Percentiles rank a stretch among this genome's conserved stretches.
Evolutionary conservation across 495 filamentous ascomycete genomes (phyloP).

Genomic region (Bombardia bombarda): DNA sequence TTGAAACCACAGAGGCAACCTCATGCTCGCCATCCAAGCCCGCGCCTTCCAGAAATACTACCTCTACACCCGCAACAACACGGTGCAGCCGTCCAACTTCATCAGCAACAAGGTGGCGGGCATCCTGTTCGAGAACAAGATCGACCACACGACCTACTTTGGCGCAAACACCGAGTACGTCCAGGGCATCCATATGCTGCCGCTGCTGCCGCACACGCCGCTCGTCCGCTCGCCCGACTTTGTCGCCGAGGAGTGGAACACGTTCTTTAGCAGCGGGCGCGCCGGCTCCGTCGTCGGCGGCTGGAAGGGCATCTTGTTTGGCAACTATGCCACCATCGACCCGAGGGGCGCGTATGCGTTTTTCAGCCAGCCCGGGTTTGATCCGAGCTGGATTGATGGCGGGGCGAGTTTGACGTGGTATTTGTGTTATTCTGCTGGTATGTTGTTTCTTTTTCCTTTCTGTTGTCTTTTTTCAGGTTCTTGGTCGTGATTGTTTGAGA

Average conservation of each 20-base stretch:
- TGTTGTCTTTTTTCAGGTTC: neutral
- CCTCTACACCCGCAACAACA: slow-evolving; percentile 61
- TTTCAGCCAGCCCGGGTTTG: slow-evolving; percentile 59
- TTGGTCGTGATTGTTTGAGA: no score
- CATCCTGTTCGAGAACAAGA: slow-evolving; percentile 95
- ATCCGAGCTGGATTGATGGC: slow-evolving; percentile 70
- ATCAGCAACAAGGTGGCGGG: slow-evolving; percentile 81
- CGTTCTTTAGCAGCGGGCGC: slow-evolving; percentile 58
- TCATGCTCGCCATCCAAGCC: slow-evolving; percentile 71
- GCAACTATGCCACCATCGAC: slow-evolving; percentile 73
- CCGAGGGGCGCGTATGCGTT: slow-evolving; percentile 63
- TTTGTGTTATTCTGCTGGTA: slow-evolving; percentile 65
- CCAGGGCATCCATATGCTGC: slow-evolving; percentile 96
- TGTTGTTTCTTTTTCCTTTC: slow-evolving; percentile 12
- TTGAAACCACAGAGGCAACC: slow-evolving; percentile 46
- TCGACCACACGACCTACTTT: slow-evolving; percentile 94
- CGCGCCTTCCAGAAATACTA: slow-evolving; percentile 74
- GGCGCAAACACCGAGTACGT: slow-evolving; percentile 73
- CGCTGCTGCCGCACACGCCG: slow-evolving; percentile 63
- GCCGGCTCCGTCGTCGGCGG: slow-evolving; percentile 58
- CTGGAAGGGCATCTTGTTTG: slow-evolving; percentile 81
- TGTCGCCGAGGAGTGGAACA: slow-evolving; percentile 78
- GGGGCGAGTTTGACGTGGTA: slow-evolving; percentile 88
- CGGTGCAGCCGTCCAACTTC: slow-evolving; percentile 68
- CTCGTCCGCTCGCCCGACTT: slow-evolving; percentile 62